Base-by-base conservation (phyloP, 495 filamentous ascomycete species). In the Astrothelium subdiscretum region DNA sequence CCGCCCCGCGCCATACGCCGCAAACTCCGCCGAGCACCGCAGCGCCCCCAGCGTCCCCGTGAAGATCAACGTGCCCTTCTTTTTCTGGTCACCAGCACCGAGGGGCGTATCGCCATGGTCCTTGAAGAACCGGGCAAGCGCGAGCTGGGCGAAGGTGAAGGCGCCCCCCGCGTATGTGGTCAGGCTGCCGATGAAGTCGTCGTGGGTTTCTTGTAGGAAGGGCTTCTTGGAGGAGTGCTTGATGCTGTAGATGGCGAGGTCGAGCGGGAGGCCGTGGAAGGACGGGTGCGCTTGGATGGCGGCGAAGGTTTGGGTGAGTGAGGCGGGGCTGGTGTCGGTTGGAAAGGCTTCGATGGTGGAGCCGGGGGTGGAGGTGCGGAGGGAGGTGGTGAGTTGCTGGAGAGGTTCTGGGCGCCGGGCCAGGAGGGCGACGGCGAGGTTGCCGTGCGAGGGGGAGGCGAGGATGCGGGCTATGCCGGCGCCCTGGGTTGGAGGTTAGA, bases 41-140 rank as follows among this genome's bases (percentile, higher is more conserved):
- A 81, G 61, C 0, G 78, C 76, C 1, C 76, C 78, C 18, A 80
- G 64, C 1, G 77, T 79, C 3, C 78, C 77, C 0, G 78, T 78
- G 66, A 80, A 78, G 60, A 81, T 78, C 20, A 79, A 40, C 0
- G 78, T 78, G 18, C 78, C 77, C 58, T 80, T 79, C 69, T 81
- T 80, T n/a, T n/a, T n/a, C n/a, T n/a, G n/a, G n/a, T n/a, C n/a
- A n/a, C n/a, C n/a, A n/a, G 69, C 73, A 5, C 69, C 73, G 0
- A 78, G 69, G 10, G 70, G 65, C 26, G 61, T 67, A 22, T 73
- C 69, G 11, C 75, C 77, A 63, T 79, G 71, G 42, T 79, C 70
- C n/a, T 70, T 70, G 63, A 78, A 78, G 48, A 78, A 71, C 13
- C 70, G 65, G 60, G 72, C 75, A 57, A 78, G 24, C 2, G 71